Conservation (phyloP, 345 rosid genomes). For the Anacardium occidentale region DNA sequence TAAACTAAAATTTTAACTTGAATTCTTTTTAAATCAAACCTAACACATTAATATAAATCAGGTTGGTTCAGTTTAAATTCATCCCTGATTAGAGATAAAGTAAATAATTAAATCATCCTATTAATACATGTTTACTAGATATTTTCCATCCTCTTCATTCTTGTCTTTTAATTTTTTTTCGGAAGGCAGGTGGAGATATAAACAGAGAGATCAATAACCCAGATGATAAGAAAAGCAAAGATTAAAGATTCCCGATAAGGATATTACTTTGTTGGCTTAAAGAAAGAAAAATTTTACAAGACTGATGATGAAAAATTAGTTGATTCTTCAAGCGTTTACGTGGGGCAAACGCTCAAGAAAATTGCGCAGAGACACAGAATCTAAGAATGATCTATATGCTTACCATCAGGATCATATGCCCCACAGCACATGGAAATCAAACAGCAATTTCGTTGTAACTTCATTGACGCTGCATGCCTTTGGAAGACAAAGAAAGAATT, state of each 20-base stretch:
- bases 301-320: not conserved
- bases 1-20: too few species aligned
- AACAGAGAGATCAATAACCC: too few species aligned
- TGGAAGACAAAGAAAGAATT: not conserved
- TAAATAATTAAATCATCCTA: too few species aligned
- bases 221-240: too few species aligned
- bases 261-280: not conserved
- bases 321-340: not conserved
- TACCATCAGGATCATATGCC: not conserved
- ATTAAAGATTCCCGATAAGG: not conserved
- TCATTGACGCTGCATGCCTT: not conserved
- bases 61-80: too few species aligned
- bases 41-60: too few species aligned
- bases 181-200: too few species aligned
- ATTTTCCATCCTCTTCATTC: too few species aligned
- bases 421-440: constrained; percentile 4
- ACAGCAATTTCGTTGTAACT: not conserved
- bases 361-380: not conserved
- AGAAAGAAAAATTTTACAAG: not conserved
- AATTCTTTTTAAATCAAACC: too few species aligned
- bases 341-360: not conserved
- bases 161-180: too few species aligned
- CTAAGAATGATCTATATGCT: not conserved
- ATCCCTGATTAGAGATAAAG: too few species aligned
- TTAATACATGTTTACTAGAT: too few species aligned